Evolutionary conservation across 495 filamentous ascomycete genomes (phyloP), one percentile per base, ranked within the genome.

Genomic region (Tuber melanosporum): DNA sequence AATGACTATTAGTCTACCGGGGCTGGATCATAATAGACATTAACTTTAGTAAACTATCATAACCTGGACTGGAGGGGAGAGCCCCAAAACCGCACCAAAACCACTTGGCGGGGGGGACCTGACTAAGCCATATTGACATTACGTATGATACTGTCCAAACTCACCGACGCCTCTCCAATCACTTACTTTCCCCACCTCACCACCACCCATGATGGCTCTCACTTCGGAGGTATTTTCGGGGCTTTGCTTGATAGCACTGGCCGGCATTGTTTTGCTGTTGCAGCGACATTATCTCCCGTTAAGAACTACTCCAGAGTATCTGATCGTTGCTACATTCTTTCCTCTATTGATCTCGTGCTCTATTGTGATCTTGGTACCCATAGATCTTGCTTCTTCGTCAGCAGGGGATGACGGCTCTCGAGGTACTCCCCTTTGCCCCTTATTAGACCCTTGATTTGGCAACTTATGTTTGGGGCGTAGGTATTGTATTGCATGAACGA

Each of bases 341-440:
- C 93, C 94, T 45, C 87, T 99, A 83, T 93, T 93, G 72, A 91
- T 99, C 36, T 96, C 95, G 19, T 92, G 93, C 73, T 95, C 92
- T 84, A 94, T 98, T 79, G 91, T 98, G n/a, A 87, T 99, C 32
- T 88, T 99, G 36, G 94, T 99, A 0, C 95, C 95, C 7, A 98
- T 99, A 80, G 95, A 99, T 85, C 89, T 99, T 77, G 93, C 95
- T 5, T 97, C 94, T 3, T 94, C 89, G 82, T 90, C 91, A 26
- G 89, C 90, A 74, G 87, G 87, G 57, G 90, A 94, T 78, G 91
- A 92, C 76, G 89, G 87, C 7, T 88, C 90, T 39, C 90, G 89
- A 78, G 90, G 90, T 42, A 90, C 91, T 26, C 43, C 26, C 45
- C 17, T 36, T 66, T 47, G 41, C n/a, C 44, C 42, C 36, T 72